Evolutionary conservation across 1,139 yeast species (phyloP).

Genomic region (Saccharomyces hybrid): DNA sequence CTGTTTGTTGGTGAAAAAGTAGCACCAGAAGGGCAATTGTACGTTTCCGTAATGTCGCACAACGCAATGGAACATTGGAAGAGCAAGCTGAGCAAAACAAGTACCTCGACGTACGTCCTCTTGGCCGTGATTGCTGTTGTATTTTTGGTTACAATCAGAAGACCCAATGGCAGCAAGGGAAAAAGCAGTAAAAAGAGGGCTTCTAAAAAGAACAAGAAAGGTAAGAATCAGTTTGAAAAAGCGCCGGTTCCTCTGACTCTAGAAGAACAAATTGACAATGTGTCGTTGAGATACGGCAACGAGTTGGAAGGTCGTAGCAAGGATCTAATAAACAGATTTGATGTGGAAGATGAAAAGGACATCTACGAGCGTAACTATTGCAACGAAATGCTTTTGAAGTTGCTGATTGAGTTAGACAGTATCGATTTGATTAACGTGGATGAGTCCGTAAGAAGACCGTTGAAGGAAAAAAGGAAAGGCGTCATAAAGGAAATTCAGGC

Average conservation of each 20-base stretch:
- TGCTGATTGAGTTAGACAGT: constrained; percentile 57
- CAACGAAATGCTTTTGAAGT: constrained; percentile 60
- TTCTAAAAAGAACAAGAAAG: constrained; percentile 3
- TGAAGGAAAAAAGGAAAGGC: constrained; percentile 52
- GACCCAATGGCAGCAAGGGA: not conserved
- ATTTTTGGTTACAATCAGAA: not conserved
- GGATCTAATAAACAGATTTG: constrained; percentile 16
- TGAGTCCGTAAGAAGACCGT: constrained; percentile 35
- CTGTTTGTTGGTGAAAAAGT: not conserved
- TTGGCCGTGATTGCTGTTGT: not conserved
- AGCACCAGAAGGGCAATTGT: not conserved
- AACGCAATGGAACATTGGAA: not conserved
- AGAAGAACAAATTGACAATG: constrained; percentile 25
- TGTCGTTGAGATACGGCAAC: constrained; percentile 20
- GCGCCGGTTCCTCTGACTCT: constrained; percentile 18
- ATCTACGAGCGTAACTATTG: constrained; percentile 49
- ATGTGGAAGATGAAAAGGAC: constrained; percentile 29
- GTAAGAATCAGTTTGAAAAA: constrained; percentile 5
- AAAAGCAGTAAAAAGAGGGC: constrained; percentile 2
- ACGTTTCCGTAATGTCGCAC: not conserved
- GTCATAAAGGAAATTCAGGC: constrained; percentile 54
- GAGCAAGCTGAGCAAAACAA: not conserved
- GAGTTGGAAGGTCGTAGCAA: constrained; percentile 23
- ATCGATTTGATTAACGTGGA: constrained; percentile 43
- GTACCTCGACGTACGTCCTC: not conserved